phyloP scores from a whole-genome alignment of 495 filamentous ascomycete species.

The Darksidea phi region DNA sequence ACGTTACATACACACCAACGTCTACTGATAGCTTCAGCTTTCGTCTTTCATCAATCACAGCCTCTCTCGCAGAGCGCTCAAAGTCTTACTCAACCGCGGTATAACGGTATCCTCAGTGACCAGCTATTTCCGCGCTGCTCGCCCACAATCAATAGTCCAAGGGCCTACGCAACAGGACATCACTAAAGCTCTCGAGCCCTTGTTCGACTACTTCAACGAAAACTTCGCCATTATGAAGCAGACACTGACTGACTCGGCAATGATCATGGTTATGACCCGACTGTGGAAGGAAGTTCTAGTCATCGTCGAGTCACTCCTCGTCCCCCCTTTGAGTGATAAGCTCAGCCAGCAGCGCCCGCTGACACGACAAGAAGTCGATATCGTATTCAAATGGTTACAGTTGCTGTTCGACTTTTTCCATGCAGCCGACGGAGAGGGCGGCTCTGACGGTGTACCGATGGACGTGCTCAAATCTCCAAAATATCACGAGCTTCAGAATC shows the following conservation, averaged over 20 bases:
- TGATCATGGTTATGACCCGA: slow-evolving; percentile 96
- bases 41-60: slow-evolving; percentile 90
- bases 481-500: slow-evolving; percentile 91
- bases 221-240: slow-evolving; percentile 99
- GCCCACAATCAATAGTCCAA: slow-evolving; percentile 54
- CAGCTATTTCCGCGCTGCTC: slow-evolving; percentile 65
- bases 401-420: slow-evolving; percentile 94
- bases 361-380: slow-evolving; percentile 84
- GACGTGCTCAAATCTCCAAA: slow-evolving; percentile 94
- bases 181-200: slow-evolving; percentile 74
- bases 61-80: slow-evolving; percentile 77
- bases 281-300: slow-evolving; percentile 97
- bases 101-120: slow-evolving; percentile 74
- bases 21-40: slow-evolving; percentile 56
- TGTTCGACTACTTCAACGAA: slow-evolving; percentile 97
- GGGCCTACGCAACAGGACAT: slow-evolving; percentile 69
- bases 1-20: neutral
- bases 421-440: slow-evolving; percentile 81
- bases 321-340: slow-evolving; percentile 95
- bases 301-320: slow-evolving; percentile 84
- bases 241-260: slow-evolving; percentile 86
- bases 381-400: slow-evolving; percentile 92
- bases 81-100: slow-evolving; percentile 67
- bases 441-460: slow-evolving; percentile 80
- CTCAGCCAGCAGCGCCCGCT: slow-evolving; percentile 84